A percentile compares a stretch with the other conserved stretches of the same genome.
Evolutionary conservation across 225 moss, liverwort and hornwort genomes (phyloP).

Genomic region (Takakia lepidozioides): DNA sequence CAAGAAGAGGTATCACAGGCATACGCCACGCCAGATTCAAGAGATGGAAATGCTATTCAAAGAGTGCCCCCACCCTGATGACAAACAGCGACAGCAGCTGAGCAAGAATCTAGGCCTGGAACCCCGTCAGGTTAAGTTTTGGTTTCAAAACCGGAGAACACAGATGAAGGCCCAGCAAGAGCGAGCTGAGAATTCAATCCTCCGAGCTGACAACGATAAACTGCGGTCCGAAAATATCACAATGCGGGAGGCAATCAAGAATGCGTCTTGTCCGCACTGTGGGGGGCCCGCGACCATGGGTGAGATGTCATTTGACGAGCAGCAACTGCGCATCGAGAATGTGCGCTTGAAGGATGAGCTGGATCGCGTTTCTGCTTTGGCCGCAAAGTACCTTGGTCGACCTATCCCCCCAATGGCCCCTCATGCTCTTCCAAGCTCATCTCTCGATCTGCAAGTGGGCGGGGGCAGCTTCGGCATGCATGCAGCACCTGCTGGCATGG

Average conservation of each 20-base stretch:
- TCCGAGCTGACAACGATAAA: conserved; percentile 3
- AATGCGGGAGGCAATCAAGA: conserved; percentile 2
- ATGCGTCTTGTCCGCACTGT: conserved; percentile 3
- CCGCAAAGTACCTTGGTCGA: conserved; percentile 3
- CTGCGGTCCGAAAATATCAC: conserved; percentile 1
- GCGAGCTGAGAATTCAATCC: neutral
- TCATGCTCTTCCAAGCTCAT: neutral
- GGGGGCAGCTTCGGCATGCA: neutral
- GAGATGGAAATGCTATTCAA: conserved; percentile 8
- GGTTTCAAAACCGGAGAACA: conserved; percentile 6
- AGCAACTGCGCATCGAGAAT: conserved; percentile 7
- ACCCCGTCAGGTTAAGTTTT: conserved; percentile 9
- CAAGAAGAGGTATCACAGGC: conserved; percentile 4
- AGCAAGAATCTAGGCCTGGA: conserved; percentile 3
- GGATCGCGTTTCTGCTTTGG: conserved; percentile 2
- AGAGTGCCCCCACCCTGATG: conserved; percentile 6
- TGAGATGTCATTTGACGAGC: conserved; percentile 4
- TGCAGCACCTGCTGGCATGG: neutral
- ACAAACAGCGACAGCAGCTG: conserved; percentile 7
- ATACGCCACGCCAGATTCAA: conserved; percentile 6
- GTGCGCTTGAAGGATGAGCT: conserved; percentile 4
- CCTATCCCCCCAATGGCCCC: neutral
- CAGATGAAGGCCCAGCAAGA: conserved; percentile 8
- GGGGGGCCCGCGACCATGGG: conserved; percentile 1
- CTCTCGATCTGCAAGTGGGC: conserved; percentile 1